Percentiles rank a stretch among this genome's conserved stretches.
Conservation (phyloP, 148 eudicot species). For the Cornus kousa region DNA sequence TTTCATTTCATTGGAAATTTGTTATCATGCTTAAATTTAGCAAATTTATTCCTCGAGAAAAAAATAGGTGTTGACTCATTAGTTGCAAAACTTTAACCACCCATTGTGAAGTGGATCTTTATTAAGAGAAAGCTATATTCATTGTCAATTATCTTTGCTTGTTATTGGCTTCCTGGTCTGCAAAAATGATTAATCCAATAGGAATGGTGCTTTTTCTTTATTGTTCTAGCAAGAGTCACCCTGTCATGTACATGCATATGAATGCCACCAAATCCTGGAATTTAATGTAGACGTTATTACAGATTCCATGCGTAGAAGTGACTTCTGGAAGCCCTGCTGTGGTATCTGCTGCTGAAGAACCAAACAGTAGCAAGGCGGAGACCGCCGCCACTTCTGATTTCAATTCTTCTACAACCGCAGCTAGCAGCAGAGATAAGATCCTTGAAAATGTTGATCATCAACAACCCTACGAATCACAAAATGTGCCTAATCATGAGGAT, state of each 20-base stretch:
- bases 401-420: slow-evolving; percentile 28
- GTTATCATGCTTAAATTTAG: not conserved
- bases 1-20: not conserved
- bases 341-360: slow-evolving; percentile 21
- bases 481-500: slow-evolving; percentile 34
- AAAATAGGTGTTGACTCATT: not conserved
- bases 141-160: not conserved
- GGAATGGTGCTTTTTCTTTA: not conserved
- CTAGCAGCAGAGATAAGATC: slow-evolving; percentile 22
- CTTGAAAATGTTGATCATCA: slow-evolving; percentile 19
- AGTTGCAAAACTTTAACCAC: not conserved
- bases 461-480: slow-evolving; percentile 30
- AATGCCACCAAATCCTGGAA: not conserved
- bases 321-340: slow-evolving; percentile 11
- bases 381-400: slow-evolving; percentile 51
- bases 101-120: not conserved
- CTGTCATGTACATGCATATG: not conserved
- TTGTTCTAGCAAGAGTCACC: not conserved
- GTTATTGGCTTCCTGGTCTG: not conserved
- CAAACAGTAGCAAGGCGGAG: slow-evolving; percentile 54
- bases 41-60: not conserved
- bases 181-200: not conserved
- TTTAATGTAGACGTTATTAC: slow-evolving; percentile 8
- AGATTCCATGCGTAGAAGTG: slow-evolving; percentile 38
- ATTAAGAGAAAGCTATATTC: not conserved